These are phyloP conservation scores for Phytophthora sansomeana DNA, from an alignment of 352 stramenopile species.

Conservation along the genomic window DNA sequence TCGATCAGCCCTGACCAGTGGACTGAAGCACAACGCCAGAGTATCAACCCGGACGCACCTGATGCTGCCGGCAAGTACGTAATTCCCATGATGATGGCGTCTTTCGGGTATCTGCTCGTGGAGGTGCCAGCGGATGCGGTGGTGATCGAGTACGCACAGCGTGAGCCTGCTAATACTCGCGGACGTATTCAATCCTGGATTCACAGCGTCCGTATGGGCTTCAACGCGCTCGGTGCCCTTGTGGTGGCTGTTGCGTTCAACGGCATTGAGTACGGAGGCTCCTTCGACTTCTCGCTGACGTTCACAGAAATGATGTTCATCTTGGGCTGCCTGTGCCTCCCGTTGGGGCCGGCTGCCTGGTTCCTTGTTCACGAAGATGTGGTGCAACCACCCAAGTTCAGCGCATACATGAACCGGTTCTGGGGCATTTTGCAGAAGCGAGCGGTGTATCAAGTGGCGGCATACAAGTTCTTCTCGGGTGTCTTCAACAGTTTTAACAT, in stretches of 20 bases:
- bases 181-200: conserved; percentile 67
- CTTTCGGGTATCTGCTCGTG: conserved; percentile 68
- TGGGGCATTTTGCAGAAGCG: conserved; percentile 68
- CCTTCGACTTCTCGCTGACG: conserved; percentile 59
- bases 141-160: conserved; percentile 66
- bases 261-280: conserved; percentile 58
- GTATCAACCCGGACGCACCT: conserved; percentile 49
- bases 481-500: conserved; percentile 76
- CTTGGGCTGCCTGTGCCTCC: conserved; percentile 44
- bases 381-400: conserved; percentile 35
- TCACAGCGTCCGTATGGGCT: conserved; percentile 60
- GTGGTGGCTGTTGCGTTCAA: conserved; percentile 62
- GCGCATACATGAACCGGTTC: conserved; percentile 48
- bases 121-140: conserved; percentile 71
- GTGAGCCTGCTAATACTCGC: conserved; percentile 54
- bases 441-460: conserved; percentile 64
- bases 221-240: conserved; percentile 52
- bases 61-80: conserved; percentile 58
- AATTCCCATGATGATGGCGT: conserved; percentile 76
- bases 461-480: conserved; percentile 72
- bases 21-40: conserved; percentile 41
- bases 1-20: conserved; percentile 42
- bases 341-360: conserved; percentile 42
- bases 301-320: conserved; percentile 63
- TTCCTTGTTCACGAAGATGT: conserved; percentile 40